These are phyloP conservation scores for Pichia sp. DNA, from an alignment of 1,139 yeast species.

Conservation along the genomic window DNA sequence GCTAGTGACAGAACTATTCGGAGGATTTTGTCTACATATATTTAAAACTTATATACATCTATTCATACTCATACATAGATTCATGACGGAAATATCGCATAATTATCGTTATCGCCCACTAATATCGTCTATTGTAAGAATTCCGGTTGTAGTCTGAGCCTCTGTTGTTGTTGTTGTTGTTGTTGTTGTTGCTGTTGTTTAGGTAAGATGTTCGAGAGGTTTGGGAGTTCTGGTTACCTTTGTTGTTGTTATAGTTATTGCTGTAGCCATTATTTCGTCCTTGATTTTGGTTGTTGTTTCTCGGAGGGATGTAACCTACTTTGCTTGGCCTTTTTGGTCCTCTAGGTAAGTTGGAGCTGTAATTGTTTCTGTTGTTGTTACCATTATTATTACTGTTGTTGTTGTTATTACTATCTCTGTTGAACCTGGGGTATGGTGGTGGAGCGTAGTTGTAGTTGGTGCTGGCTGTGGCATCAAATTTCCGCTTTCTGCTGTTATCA, in stretches of 20 bases:
- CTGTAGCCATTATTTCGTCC: conserved; percentile 14
- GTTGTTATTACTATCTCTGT: conserved; percentile 6
- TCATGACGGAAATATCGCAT: background rate
- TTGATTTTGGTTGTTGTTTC: conserved; percentile 11
- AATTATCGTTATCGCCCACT: background rate
- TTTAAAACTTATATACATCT: background rate
- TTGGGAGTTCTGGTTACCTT: background rate
- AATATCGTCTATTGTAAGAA: conserved; percentile 9
- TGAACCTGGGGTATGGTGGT: conserved; percentile 21
- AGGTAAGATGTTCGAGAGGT: conserved; percentile 10
- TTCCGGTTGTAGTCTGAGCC: conserved; percentile 7
- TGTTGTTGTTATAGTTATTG: conserved; percentile 2
- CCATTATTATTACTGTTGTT: conserved; percentile 7
- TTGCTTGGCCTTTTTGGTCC: conserved; percentile 12
- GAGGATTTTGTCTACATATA: background rate
- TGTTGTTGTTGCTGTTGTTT: conserved; percentile 10
- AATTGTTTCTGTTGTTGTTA: background rate
- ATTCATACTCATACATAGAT: background rate
- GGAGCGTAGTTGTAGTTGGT: conserved; percentile 23
- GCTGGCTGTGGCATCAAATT: conserved; percentile 19
- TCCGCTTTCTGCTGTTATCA: conserved; percentile 19
- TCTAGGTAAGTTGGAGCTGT: conserved; percentile 3
- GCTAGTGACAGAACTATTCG: background rate
- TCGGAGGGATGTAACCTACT: conserved; percentile 9
- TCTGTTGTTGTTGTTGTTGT: conserved; percentile 1